phyloP scores from a whole-genome alignment of 345 rosid genomes.

The Mallotus nudiflorus region DNA sequence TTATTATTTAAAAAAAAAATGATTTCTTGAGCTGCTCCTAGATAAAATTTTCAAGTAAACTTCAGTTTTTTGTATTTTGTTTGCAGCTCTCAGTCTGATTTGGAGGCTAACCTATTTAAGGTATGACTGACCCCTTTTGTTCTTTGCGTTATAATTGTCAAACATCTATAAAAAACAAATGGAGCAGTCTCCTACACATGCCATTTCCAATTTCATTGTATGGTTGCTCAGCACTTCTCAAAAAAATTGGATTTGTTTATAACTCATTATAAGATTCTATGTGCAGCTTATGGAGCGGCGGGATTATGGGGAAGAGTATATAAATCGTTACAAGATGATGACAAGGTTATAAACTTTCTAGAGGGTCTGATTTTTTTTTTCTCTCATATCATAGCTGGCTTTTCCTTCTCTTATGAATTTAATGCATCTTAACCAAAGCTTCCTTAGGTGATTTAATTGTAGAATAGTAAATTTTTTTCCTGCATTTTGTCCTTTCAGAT shows the following conservation, averaged over 20 bases:
- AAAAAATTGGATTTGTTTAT: constrained; percentile 10
- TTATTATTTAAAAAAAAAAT: background rate
- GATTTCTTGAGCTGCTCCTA: no score
- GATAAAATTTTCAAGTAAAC: background rate
- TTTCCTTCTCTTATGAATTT: background rate
- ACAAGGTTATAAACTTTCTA: constrained; percentile 54
- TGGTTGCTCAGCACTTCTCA: background rate
- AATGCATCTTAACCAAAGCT: background rate
- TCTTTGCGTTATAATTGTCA: background rate
- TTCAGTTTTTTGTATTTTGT: constrained; percentile 11
- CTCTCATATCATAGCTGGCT: background rate
- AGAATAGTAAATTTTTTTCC: constrained; percentile 10
- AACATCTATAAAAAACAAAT: background rate
- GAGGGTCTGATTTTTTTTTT: background rate
- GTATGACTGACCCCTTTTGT: constrained; percentile 30
- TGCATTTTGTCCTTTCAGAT: constrained; percentile 46
- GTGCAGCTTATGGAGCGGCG: constrained; percentile 91
- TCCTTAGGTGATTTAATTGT: constrained; percentile 1
- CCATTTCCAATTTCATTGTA: background rate
- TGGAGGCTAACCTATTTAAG: constrained; percentile 92
- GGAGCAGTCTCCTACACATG: background rate
- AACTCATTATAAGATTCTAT: constrained; percentile 17
- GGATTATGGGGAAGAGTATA: constrained; percentile 85
- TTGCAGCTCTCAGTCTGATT: constrained; percentile 85
- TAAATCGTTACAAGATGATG: constrained; percentile 95